Conservation (phyloP, 441 rosid genomes). For the Pelargonium citronellum region DNA sequence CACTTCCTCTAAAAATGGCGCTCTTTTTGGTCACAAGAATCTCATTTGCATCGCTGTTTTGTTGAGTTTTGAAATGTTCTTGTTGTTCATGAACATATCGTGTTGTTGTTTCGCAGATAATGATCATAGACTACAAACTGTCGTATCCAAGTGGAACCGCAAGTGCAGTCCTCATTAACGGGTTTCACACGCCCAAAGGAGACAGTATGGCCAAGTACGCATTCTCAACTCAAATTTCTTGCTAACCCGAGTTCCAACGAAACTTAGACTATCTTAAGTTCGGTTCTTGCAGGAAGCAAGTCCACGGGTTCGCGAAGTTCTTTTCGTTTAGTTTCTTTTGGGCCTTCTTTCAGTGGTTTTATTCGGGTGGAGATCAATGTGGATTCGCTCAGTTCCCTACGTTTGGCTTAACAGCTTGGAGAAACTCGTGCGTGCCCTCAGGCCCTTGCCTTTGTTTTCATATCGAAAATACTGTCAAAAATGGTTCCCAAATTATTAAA, state of each 20-base stretch:
- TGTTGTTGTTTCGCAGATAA: constrained; percentile 42
- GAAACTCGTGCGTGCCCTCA: constrained; percentile 46
- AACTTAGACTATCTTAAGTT: background rate
- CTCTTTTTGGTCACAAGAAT: background rate
- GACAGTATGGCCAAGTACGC: constrained; percentile 63
- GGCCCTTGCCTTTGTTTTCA: background rate
- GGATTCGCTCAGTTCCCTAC: constrained; percentile 84
- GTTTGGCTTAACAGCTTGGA: constrained; percentile 71
- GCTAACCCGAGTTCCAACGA: background rate
- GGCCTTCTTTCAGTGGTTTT: constrained; percentile 96
- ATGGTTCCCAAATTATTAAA: too few species aligned
- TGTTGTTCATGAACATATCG: constrained; percentile 10
- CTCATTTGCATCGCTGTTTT: background rate
- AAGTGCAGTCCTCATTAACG: constrained; percentile 83
- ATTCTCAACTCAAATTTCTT: background rate
- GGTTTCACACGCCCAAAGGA: constrained; percentile 85
- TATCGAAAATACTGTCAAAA: background rate
- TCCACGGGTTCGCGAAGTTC: constrained; percentile 59
- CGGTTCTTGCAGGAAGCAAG: constrained; percentile 70
- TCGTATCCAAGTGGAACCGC: constrained; percentile 94
- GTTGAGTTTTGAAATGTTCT: background rate
- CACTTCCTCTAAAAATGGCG: background rate
- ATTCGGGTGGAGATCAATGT: constrained; percentile 61
- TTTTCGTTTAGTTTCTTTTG: constrained; percentile 75
- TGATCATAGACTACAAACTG: constrained; percentile 75